Conservation (phyloP, 495 filamentous ascomycete genomes). For the Pyrenula massariospora region DNA sequence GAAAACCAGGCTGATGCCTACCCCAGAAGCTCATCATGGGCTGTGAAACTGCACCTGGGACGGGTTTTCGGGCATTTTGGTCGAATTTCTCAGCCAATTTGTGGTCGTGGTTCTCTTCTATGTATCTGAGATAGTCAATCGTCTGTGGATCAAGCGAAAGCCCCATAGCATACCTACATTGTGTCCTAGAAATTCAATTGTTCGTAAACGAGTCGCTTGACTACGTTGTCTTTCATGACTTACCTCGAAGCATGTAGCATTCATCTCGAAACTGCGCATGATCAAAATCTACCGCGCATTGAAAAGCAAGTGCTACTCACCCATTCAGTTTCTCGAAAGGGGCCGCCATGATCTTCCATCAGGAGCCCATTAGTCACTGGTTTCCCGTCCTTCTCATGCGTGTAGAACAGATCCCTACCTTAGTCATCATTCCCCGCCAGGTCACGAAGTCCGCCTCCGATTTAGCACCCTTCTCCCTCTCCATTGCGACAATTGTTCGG, state of each 20-base stretch:
- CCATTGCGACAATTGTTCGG: conserved; percentile 58
- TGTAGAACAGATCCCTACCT: too few relatives aligned
- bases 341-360: conserved; percentile 77
- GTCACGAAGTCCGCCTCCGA: conserved; percentile 75
- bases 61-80: conserved; percentile 38
- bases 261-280: conserved; percentile 76
- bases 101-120: conserved; percentile 76
- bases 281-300: conserved; percentile 2
- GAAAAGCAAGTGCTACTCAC: conserved; percentile 29
- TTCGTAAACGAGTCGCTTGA: background rate
- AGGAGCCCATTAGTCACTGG: too few relatives aligned
- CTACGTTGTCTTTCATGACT: conserved; percentile 10
- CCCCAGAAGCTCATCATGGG: conserved; percentile 57
- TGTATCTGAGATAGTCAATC: conserved; percentile 48
- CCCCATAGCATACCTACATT: conserved; percentile 45
- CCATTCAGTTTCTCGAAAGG: conserved; percentile 74
- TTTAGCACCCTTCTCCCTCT: conserved; percentile 51
- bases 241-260: conserved; percentile 83
- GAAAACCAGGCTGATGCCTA: conserved; percentile 11
- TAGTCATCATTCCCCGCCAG: conserved; percentile 98
- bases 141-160: conserved; percentile 1
- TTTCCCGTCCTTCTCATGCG: background rate
- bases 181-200: conserved; percentile 42
- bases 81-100: conserved; percentile 43
- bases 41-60: conserved; percentile 44